Evolutionary conservation across 768 basidiomycete genomes (phyloP), one percentile per base, ranked within the genome.

Genomic region (Tylopilus cervinicoccineus): DNA sequence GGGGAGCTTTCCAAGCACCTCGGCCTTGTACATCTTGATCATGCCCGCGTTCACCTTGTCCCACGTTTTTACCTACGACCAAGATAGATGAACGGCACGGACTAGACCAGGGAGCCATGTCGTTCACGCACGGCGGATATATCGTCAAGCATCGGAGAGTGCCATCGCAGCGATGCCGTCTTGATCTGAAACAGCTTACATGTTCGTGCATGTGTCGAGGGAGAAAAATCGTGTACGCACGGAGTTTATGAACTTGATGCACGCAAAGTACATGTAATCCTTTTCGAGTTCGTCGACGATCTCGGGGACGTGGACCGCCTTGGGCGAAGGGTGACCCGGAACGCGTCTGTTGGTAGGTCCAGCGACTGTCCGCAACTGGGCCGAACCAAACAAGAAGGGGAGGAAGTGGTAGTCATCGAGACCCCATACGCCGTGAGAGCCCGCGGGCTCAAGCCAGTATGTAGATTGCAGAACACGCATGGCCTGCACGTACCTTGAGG

Each of bases 391-490:
- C 36, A 93, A 63, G 72, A 93, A 97, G 1, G 88, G 94, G 14
- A 94, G 75, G 70, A 96, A 99, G 59, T 96, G 93, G 60, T 97
- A 99, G 59, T 97, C 93, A 58, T 96, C 93, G 47, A 98, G 71
- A 2, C 95, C 95, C 89, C 94, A 98, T 0, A 97, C 95, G 0
- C 95, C 95, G 63, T 98, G 95, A 2, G 96, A 98, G n/a, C 95
- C 94, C 7, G 95, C 95, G 4, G 95, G 94, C 65, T 99, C 95
- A 0, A 97, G 80, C 93, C 94, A 97, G 64, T 99, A 99, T 3
- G 86, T 83, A 4, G 90, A 93, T 57, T 98, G 94, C 2, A 99
- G 75, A 11, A 81, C 60, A 0, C 96, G 82, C 90, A 91, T 91
- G 40, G 87, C 77, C 42, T 81, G 69, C 27, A 92, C 79, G 58